A percentile compares a stretch with the other conserved stretches of the same genome.
phyloP scores from a whole-genome alignment of 2,329 filamentous ascomycete genomes.

The Cladorrhinum sp. region DNA sequence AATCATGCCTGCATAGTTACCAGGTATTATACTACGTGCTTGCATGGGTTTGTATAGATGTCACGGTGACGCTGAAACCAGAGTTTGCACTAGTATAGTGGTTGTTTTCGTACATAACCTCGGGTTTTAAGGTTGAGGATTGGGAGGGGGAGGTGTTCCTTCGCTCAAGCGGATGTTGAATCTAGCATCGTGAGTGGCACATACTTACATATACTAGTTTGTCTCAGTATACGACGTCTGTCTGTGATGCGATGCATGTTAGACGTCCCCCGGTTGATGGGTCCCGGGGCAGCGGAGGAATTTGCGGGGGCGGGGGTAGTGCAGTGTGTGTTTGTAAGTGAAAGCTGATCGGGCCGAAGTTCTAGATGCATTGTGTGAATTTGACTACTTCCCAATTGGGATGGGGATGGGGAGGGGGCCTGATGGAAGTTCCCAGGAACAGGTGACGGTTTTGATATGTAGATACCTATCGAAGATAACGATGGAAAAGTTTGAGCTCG shows the following conservation, averaged over 20 bases:
- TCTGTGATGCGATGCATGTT: too few species aligned
- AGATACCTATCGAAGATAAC: too few species aligned
- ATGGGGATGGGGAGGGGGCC: not conserved
- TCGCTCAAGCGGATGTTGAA: constrained; percentile 18
- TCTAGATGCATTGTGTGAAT: not conserved
- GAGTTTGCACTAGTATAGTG: not conserved
- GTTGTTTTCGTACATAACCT: constrained; percentile 6
- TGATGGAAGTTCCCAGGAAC: too few species aligned
- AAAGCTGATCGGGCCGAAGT: not conserved
- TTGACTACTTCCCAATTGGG: not conserved
- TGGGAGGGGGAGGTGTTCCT: constrained; percentile 4
- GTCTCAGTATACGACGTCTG: too few species aligned
- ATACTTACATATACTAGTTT: too few species aligned
- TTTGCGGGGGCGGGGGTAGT: not conserved
- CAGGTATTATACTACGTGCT: too few species aligned
- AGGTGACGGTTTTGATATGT: not conserved
- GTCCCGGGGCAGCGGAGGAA: constrained; percentile 9
- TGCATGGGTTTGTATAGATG: too few species aligned
- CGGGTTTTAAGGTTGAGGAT: too few species aligned
- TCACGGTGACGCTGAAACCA: not conserved
- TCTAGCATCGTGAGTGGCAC: too few species aligned
- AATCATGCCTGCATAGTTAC: not conserved
- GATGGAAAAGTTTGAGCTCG: too few species aligned
- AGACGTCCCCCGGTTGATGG: too few species aligned
- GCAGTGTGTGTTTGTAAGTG: not conserved